Conservation (phyloP, 306 rosid species). For the Cicer yamashitae region DNA sequence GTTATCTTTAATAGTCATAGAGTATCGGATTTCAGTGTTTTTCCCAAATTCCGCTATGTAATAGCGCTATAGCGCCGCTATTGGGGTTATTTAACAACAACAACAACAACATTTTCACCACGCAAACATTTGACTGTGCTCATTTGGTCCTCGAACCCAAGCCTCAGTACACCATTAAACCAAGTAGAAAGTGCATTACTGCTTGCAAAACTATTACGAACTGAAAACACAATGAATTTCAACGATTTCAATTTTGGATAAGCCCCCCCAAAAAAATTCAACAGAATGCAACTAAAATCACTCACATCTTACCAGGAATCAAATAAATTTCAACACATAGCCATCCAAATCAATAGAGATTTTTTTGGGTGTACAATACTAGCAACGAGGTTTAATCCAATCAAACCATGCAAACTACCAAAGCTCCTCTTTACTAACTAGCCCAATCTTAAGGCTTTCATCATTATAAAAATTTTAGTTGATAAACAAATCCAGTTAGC, state of each 20-base stretch:
- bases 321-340: constrained; percentile 1
- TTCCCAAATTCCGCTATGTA: no score
- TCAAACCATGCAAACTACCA: neutral
- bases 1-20: no score
- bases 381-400: neutral
- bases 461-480: constrained; percentile 12
- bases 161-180: constrained; percentile 30
- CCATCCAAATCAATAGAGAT: constrained; percentile 6
- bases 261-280: no score
- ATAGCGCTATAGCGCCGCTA: no score
- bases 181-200: constrained; percentile 5
- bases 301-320: constrained; percentile 2
- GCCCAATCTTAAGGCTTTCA: neutral
- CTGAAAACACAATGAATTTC: neutral
- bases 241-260: no score
- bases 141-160: constrained; percentile 33
- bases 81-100: no score
- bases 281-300: no score
- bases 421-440: neutral
- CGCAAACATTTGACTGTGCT: constrained; percentile 4
- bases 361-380: neutral
- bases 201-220: neutral
- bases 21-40: no score
- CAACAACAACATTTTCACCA: neutral
- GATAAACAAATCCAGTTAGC: constrained; percentile 35